These are phyloP conservation scores for Zelonia costaricensis DNA, from an alignment of 208 protist species.

Conservation along the genomic window DNA sequence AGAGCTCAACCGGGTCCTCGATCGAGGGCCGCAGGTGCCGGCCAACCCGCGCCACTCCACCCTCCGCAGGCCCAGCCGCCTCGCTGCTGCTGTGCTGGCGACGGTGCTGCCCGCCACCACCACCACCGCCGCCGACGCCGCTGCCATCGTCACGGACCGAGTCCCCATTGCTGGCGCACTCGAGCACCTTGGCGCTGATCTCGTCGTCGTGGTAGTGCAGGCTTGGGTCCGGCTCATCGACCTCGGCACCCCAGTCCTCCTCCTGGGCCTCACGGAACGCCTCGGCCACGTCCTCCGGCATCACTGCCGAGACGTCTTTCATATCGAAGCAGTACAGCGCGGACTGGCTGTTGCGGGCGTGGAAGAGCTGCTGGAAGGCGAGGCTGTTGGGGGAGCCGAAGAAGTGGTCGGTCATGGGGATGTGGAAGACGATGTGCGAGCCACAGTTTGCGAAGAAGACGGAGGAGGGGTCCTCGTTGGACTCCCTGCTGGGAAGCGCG, in stretches of 20 bases:
- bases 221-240: constrained; percentile 37
- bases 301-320: constrained; percentile 16
- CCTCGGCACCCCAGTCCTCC: constrained; percentile 40
- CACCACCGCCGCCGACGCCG: neutral
- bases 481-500: constrained; percentile 53
- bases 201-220: constrained; percentile 44
- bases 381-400: constrained; percentile 42
- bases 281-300: constrained; percentile 21
- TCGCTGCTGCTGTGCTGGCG: no score
- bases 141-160: neutral
- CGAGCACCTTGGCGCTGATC: constrained; percentile 12
- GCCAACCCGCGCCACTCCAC: constrained; percentile 1
- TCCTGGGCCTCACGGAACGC: constrained; percentile 26
- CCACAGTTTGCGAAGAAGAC: constrained; percentile 48
- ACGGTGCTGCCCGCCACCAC: no score
- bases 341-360: constrained; percentile 48
- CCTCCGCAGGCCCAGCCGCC: no score
- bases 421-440: constrained; percentile 34
- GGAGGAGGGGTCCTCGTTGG: constrained; percentile 48
- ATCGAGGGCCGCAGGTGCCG: constrained; percentile 27
- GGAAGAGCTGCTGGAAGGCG: constrained; percentile 54
- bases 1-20: constrained; percentile 24
- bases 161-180: constrained; percentile 2
- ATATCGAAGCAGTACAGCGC: constrained; percentile 61
- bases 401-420: constrained; percentile 63